Base-by-base conservation (phyloP, 768 basidiomycete genomes). In the Russula abietina region DNA sequence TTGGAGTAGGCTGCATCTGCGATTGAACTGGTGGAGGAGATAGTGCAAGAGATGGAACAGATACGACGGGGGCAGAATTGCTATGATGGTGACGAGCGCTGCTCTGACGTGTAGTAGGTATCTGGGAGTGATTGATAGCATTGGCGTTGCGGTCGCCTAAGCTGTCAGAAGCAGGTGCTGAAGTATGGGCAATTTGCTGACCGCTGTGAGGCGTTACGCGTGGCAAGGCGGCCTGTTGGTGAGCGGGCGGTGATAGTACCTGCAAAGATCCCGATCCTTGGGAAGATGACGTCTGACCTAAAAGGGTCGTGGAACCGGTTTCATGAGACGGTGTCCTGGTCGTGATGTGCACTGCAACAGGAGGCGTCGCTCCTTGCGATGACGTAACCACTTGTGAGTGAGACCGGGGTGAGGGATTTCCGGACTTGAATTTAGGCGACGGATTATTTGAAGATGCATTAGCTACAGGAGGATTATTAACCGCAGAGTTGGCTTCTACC, bases 291-390 rank as follows among this genome's bases (percentile, higher is more conserved):
- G 67, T 66, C 19, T 66, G 65, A 6, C 67, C 67, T 26, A 68
- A 26, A 43, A 68, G 60, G 10, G 65, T 68, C n/a, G 67, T 68
- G 16, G 67, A 68, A 24, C 67, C 67, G 2, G 67, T 68, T 30
- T 66, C 67, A 30, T 68, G 59, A 45, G 67, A 68, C 9, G 65
- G 61, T 8, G 67, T 66, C 36, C 65, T 56, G 19, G 50, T 61
- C 30, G 67, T 60, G 17, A 60, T 30, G 22, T 65, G 65, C 10
- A 55, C 58, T 19, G 61, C 53, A 19, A 32, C 52, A 22, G 57
- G 53, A 36, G 57, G 58, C 7, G 61, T 46, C 41, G 57, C 52
- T 11, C 60, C 65, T 26, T 67, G 65, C 5, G 57, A 54, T 19
- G 49, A 51, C 2, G 58, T 39, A 52, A 58, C 59, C 5, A 26